Evolutionary conservation across 2,329 filamentous ascomycete genomes (phyloP).

Genomic region (Alternaria arbusti): DNA sequence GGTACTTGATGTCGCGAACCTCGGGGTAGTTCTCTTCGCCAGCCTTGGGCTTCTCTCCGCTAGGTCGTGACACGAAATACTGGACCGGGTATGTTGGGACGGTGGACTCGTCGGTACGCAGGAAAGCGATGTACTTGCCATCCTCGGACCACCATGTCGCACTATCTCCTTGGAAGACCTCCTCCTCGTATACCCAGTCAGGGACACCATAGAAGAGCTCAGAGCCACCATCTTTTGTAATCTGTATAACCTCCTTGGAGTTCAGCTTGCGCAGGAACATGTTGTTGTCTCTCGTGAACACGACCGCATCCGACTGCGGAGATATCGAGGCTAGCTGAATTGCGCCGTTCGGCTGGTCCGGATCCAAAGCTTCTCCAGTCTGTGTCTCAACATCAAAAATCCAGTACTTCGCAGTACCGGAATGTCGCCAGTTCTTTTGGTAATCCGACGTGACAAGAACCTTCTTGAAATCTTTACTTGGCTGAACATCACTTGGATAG

Average conservation of each 20-base stretch:
- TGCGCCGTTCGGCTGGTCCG: conserved; percentile 66
- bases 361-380: conserved; percentile 76
- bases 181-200: conserved; percentile 95
- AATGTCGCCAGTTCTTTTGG: conserved; percentile 86
- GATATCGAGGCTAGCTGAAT: conserved; percentile 91
- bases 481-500: conserved; percentile 68
- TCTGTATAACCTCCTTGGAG: conserved; percentile 67
- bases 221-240: conserved; percentile 85
- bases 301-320: conserved; percentile 81
- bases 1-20: conserved; percentile 91
- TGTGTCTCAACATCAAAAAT: conserved; percentile 89
- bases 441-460: conserved; percentile 79
- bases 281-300: conserved; percentile 92
- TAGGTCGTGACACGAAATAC: conserved; percentile 89
- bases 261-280: conserved; percentile 76
- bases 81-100: conserved; percentile 93
- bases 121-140: conserved; percentile 86
- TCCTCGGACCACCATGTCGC: conserved; percentile 96
- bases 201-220: conserved; percentile 95
- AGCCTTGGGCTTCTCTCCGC: conserved; percentile 68
- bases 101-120: conserved; percentile 89
- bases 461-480: conserved; percentile 83
- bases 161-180: conserved; percentile 78
- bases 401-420: conserved; percentile 85
- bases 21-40: conserved; percentile 92